A percentile compares a stretch with the other conserved stretches of the same genome.
These are phyloP conservation scores for Alternaria consortialis DNA, from an alignment of 2,329 filamentous ascomycete genomes.

Conservation along the genomic window DNA sequence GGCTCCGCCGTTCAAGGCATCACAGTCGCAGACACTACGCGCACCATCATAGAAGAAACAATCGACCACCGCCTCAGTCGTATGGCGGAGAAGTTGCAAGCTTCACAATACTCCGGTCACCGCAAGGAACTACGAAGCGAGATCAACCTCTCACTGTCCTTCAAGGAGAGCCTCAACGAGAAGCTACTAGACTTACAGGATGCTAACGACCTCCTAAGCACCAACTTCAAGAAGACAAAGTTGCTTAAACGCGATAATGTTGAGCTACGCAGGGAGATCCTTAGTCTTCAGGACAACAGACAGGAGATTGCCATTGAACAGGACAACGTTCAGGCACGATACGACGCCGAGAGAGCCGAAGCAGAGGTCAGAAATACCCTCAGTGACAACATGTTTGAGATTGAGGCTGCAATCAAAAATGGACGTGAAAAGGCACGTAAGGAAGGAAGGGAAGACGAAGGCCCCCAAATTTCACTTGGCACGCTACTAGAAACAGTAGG, in stretches of 20 bases:
- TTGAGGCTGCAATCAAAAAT: slow-evolving; percentile 48
- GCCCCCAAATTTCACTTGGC: slow-evolving; percentile 42
- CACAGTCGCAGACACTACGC: slow-evolving; percentile 63
- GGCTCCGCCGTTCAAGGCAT: slow-evolving; percentile 48
- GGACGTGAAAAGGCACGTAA: slow-evolving; percentile 43
- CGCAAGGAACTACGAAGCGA: slow-evolving; percentile 55
- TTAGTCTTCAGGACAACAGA: slow-evolving; percentile 59
- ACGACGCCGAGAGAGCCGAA: slow-evolving; percentile 37
- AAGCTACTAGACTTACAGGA: slow-evolving; percentile 62
- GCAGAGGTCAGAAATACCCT: slow-evolving; percentile 39
- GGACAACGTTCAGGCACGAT: slow-evolving; percentile 56
- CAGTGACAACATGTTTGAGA: slow-evolving; percentile 45
- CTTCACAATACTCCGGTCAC: slow-evolving; percentile 52
- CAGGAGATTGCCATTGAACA: slow-evolving; percentile 60
- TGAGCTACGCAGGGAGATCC: slow-evolving; percentile 57
- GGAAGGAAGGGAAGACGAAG: slow-evolving; percentile 45
- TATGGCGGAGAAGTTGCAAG: slow-evolving; percentile 51
- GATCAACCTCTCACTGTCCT: slow-evolving; percentile 59
- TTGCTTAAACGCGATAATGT: slow-evolving; percentile 56
- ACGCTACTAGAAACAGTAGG: slow-evolving; percentile 44
- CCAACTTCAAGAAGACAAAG: slow-evolving; percentile 57
- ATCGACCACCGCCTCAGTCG: slow-evolving; percentile 57
- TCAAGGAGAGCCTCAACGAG: slow-evolving; percentile 58
- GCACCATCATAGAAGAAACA: slow-evolving; percentile 60
- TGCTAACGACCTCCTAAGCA: slow-evolving; percentile 60